phyloP scores from a whole-genome alignment of 768 basidiomycete species.

The Tricholoma saponaceum region DNA sequence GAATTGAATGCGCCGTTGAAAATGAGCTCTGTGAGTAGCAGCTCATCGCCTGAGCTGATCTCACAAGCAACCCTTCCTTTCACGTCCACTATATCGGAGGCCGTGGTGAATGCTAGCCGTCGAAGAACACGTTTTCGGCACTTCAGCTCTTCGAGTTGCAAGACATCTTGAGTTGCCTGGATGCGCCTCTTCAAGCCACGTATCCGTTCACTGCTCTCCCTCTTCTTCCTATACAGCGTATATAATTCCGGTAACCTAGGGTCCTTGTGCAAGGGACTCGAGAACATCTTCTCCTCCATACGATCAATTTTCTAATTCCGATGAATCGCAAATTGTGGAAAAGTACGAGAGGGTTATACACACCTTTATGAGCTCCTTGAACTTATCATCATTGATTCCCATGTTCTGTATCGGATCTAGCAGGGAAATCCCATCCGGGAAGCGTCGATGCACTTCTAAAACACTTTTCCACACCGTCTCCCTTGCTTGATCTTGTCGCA shows the following conservation, averaged over 20 bases:
- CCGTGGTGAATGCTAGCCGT: conserved; percentile 84
- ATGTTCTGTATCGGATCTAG: conserved; percentile 93
- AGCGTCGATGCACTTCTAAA: conserved; percentile 84
- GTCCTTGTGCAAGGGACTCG: conserved; percentile 76
- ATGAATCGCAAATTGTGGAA: background rate
- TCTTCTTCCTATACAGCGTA: conserved; percentile 74
- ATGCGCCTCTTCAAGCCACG: conserved; percentile 82
- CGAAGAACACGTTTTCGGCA: conserved; percentile 91
- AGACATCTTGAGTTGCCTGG: conserved; percentile 83
- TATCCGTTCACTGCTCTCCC: conserved; percentile 61
- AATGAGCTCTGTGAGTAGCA: conserved; percentile 92
- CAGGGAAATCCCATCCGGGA: conserved; percentile 81
- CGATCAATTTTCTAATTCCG: conserved; percentile 76
- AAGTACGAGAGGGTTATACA: conserved; percentile 7
- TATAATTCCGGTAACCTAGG: conserved; percentile 78
- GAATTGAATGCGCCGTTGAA: conserved; percentile 97
- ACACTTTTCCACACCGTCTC: conserved; percentile 90
- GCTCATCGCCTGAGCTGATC: conserved; percentile 95
- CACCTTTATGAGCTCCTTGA: conserved; percentile 82
- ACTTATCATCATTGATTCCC: conserved; percentile 94
- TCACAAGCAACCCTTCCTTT: conserved; percentile 99
- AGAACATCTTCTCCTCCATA: conserved; percentile 83
- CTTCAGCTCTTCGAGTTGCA: conserved; percentile 96
- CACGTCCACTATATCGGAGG: conserved; percentile 92
- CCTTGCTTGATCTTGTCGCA: conserved; percentile 69